Conservation (phyloP, 2,329 filamentous ascomycete species). For the Xylaria sp. region DNA sequence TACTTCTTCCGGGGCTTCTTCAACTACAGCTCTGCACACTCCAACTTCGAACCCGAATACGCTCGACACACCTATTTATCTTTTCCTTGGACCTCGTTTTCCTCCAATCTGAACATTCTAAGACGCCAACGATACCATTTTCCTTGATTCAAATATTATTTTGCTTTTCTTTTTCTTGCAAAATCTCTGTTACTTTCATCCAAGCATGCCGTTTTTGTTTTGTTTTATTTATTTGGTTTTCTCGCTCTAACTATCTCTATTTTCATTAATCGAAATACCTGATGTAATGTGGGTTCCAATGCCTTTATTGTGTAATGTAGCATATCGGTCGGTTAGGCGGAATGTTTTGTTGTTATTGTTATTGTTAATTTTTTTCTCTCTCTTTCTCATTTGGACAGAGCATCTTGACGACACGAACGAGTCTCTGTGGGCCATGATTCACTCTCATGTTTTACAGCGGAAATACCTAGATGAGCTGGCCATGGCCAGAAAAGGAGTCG, state of each 20-base stretch:
- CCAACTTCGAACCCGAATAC: neutral
- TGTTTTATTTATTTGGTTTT: neutral
- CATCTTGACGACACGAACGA: constrained; percentile 22
- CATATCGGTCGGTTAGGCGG: constrained; percentile 23
- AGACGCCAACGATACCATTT: constrained; percentile 34
- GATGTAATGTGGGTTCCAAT: constrained; percentile 25
- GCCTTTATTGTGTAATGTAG: constrained; percentile 37
- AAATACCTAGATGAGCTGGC: constrained; percentile 26
- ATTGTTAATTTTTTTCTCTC: neutral
- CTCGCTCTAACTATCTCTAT: neutral
- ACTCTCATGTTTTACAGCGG: constrained; percentile 8
- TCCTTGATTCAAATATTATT: constrained; percentile 15
- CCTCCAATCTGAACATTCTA: constrained; percentile 5
- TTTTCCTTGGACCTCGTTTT: constrained; percentile 7
- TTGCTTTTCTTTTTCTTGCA: constrained; percentile 8
- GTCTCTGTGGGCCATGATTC: constrained; percentile 23
- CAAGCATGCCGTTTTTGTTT: constrained; percentile 11
- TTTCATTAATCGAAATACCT: constrained; percentile 15
- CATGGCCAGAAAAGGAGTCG: constrained; percentile 6
- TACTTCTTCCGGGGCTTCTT: neutral
- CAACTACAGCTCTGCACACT: neutral
- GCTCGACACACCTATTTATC: neutral
- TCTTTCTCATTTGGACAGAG: constrained; percentile 8
- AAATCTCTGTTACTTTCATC: neutral
- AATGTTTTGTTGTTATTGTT: constrained; percentile 9